Evolutionary conservation across 768 basidiomycete genomes (phyloP).

Genomic region (Psilocybe tampanensis): DNA sequence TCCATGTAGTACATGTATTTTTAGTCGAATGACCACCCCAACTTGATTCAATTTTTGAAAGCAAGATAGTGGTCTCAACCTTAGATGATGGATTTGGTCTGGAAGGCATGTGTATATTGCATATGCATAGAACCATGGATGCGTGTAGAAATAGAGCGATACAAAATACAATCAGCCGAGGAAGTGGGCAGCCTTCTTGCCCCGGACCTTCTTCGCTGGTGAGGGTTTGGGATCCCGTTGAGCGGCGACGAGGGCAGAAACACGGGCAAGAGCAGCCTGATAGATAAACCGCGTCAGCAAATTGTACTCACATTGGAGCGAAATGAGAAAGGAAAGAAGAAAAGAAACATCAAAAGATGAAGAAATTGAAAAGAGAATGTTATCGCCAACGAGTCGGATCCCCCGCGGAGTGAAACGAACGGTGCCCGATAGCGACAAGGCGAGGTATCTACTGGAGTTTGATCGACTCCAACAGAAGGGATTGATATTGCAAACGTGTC

Average conservation of each 20-base stretch:
- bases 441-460: slow-evolving; percentile 57
- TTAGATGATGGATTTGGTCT: slow-evolving; percentile 2
- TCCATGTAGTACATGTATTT: background rate
- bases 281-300: slow-evolving; percentile 31
- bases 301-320: background rate
- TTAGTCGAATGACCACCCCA: background rate
- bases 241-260: slow-evolving; percentile 68
- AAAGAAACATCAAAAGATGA: slow-evolving; percentile 14
- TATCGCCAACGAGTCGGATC: slow-evolving; percentile 74
- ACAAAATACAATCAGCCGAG: slow-evolving; percentile 26
- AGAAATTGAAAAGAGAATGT: slow-evolving; percentile 39
- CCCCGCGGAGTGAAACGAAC: slow-evolving; percentile 60
- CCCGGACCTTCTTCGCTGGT: slow-evolving; percentile 72
- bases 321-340: slow-evolving; percentile 13
- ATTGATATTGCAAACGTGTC: slow-evolving; percentile 88
- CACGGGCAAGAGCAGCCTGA: slow-evolving; percentile 76
- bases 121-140: slow-evolving; percentile 30
- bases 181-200: slow-evolving; percentile 56
- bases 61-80: background rate
- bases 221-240: slow-evolving; percentile 71
- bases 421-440: slow-evolving; percentile 82
- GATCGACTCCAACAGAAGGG: slow-evolving; percentile 55
- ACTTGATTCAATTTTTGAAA: background rate
- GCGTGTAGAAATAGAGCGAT: slow-evolving; percentile 28
- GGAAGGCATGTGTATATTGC: slow-evolving; percentile 27